These are phyloP conservation scores for Nymphaea thermarum DNA, from an alignment of 164 flowering plant genomes.

Conservation along the genomic window DNA sequence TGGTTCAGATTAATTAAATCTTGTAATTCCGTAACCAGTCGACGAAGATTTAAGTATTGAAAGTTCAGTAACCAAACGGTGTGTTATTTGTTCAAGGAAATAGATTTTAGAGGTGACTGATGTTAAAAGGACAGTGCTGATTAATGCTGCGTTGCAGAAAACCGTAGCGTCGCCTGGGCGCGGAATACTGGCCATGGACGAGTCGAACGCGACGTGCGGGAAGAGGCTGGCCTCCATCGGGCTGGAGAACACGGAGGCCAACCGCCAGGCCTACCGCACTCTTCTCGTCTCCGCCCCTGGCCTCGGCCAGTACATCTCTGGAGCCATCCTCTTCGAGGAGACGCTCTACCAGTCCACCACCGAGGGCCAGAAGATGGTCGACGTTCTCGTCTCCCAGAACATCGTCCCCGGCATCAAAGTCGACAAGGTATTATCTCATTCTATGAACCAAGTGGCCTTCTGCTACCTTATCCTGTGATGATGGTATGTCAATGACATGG, in stretches of 20 bases:
- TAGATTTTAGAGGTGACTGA: too few species aligned
- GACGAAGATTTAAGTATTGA: too few species aligned
- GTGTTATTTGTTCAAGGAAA: too few species aligned
- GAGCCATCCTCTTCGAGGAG: constrained; percentile 8
- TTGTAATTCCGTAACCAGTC: too few species aligned
- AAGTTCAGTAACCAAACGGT: too few species aligned
- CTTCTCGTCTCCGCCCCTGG: constrained; percentile 9
- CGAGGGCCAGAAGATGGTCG: constrained; percentile 16
- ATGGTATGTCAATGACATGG: background rate
- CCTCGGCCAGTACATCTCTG: constrained; percentile 9
- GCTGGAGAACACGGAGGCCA: constrained; percentile 12
- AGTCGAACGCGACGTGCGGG: constrained; percentile 13
- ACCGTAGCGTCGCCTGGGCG: constrained; percentile 12
- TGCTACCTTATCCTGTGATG: background rate
- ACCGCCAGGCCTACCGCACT: constrained; percentile 12
- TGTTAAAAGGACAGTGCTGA: background rate
- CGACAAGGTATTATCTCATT: constrained; percentile 9
- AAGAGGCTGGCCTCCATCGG: constrained; percentile 11
- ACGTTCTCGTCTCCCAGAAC: constrained; percentile 7
- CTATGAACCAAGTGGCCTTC: background rate
- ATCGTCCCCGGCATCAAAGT: constrained; percentile 15
- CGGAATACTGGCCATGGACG: constrained; percentile 12
- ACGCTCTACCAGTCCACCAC: constrained; percentile 7
- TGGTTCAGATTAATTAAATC: too few species aligned
- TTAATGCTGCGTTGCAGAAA: constrained; percentile 2